Evolutionary conservation across 345 rosid genomes (phyloP), one percentile per base, ranked within the genome.

Genomic region (Populus euphratica): DNA sequence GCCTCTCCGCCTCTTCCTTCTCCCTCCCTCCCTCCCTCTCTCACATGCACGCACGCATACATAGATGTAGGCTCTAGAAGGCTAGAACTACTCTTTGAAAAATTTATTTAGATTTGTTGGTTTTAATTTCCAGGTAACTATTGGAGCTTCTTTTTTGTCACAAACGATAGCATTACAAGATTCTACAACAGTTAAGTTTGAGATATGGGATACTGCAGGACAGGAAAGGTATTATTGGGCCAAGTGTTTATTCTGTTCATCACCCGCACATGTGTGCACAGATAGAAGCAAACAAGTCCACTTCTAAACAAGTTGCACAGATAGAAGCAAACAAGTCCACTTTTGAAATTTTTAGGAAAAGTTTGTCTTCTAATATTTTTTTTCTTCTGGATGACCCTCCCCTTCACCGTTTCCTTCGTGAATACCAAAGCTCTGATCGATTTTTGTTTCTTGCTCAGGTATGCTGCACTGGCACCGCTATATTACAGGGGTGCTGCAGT

Each of bases 141-240:
- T 95, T 66, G 99, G 98, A 88, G 99, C 99, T 61, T 95, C 99
- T 0, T 95, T 95, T 87, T 84, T 95, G 86, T 95, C 98, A 36
- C 99, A 95, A 84, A 95, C 99, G 27, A 90, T 95, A 85, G 93
- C 99, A 47, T 86, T 95, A 88, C 98, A 92, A 86, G 99, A 95
- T 84, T 93, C 97, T 75, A 95, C 99, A 36, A 93, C 97, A 1
- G 94, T 95, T 61, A 95, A 95, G 88, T 93, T 95, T 88, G 99
- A 95, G 85, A 95, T 95, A 82, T 95, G 99, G 99, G 99, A 95
- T 79, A 95, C 99, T 72, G 99, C 99, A 66, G 99, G 99, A 29
- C 99, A 95, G 82, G 99, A 95, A 86, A 92, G 99, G 99, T 95
- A 90, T 69, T 73, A 43, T 74, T 41, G 31, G 69, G 69, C 23